Percentiles rank a stretch among this genome's conserved stretches.
phyloP scores from a whole-genome alignment of 2,329 filamentous ascomycete species.

The Colletotrichum sp. region DNA sequence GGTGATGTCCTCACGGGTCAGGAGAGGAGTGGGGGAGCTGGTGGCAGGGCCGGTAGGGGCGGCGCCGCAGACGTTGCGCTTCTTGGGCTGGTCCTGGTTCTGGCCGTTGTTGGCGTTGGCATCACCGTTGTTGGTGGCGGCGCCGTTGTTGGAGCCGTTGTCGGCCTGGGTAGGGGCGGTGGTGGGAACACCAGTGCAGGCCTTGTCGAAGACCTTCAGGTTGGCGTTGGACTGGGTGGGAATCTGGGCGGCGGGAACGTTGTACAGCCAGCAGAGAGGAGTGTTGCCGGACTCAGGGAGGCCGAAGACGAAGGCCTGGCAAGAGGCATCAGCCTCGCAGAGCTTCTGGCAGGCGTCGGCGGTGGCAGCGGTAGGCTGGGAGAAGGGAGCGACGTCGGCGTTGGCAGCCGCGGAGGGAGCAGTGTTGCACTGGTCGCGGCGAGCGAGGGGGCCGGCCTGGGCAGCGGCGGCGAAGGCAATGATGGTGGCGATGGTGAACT shows the following conservation, averaged over 20 bases:
- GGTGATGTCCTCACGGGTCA: background rate
- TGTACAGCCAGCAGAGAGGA: background rate
- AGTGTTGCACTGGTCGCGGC: background rate
- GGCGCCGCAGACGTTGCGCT: constrained; percentile 8
- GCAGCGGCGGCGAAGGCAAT: background rate
- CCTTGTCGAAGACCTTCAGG: background rate
- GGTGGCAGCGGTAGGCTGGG: background rate
- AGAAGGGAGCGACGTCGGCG: background rate
- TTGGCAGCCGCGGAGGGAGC: background rate
- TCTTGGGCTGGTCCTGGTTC: background rate
- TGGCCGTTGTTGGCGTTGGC: background rate
- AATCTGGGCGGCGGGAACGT: background rate
- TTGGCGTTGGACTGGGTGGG: background rate
- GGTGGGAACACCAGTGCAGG: background rate
- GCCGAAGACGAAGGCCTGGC: background rate
- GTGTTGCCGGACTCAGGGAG: background rate
- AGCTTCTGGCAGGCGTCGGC: background rate
- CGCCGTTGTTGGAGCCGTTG: background rate
- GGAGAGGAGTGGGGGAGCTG: background rate
- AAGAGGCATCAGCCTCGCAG: background rate
- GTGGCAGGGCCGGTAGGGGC: constrained; percentile 8
- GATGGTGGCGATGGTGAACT: background rate
- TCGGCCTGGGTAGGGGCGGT: background rate
- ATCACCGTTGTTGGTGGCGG: background rate
- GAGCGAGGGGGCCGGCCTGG: background rate